Conservation (phyloP, 257 asterid species). For the Galeopsis tetrahit region DNA sequence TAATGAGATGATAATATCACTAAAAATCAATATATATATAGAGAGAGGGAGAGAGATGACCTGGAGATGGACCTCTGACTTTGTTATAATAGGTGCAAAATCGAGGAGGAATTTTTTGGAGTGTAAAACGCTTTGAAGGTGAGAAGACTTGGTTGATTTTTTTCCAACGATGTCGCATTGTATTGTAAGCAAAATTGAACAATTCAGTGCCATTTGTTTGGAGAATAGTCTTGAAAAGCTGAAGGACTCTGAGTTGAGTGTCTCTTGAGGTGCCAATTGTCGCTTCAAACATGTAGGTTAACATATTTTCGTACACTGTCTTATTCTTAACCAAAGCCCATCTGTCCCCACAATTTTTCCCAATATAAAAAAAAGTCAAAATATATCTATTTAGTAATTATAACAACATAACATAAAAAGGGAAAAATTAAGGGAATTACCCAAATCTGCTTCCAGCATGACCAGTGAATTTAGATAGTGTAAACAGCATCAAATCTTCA, state of each 20-base stretch:
- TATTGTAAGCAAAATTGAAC: slow-evolving; percentile 50
- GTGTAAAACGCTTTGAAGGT: slow-evolving; percentile 45
- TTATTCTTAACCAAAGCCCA: slow-evolving; percentile 74
- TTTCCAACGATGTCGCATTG: slow-evolving; percentile 64
- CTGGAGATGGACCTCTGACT: slow-evolving; percentile 73
- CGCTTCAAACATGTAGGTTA: slow-evolving; percentile 23
- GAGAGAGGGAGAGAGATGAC: too few relatives aligned
- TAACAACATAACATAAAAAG: background rate
- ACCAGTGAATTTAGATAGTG: slow-evolving; percentile 78
- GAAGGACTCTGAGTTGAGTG: slow-evolving; percentile 62
- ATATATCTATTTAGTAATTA: background rate
- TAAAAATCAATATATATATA: too few relatives aligned
- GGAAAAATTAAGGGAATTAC: slow-evolving; percentile 37
- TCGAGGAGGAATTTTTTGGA: slow-evolving; percentile 55
- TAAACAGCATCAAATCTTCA: slow-evolving; percentile 72
- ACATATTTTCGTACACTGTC: slow-evolving; percentile 49
- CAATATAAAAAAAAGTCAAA: too few relatives aligned
- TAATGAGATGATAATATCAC: too few relatives aligned
- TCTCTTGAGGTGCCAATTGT: slow-evolving; percentile 64
- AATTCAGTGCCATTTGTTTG: slow-evolving; percentile 48
- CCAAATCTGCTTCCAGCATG: slow-evolving; percentile 92
- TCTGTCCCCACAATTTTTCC: slow-evolving; percentile 32
- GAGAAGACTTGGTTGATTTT: slow-evolving; percentile 46
- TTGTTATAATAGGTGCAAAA: slow-evolving; percentile 56
- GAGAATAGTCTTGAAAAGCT: slow-evolving; percentile 52